These are phyloP conservation scores for Mucor velutinosus DNA, from an alignment of 371 early-diverging fungal species.

Conservation along the genomic window DNA sequence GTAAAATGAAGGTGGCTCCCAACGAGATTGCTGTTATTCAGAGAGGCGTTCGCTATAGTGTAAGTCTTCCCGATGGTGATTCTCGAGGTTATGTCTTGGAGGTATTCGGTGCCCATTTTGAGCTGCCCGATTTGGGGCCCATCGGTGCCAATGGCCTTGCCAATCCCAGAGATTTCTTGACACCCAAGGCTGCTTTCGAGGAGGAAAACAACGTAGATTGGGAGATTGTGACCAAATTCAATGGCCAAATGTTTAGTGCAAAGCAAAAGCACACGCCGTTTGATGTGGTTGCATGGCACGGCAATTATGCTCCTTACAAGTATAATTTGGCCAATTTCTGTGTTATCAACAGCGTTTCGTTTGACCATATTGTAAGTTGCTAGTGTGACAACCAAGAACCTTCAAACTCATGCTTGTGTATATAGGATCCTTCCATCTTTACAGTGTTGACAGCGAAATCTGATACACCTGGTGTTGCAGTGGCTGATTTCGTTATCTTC, in stretches of 20 bases:
- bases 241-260: conserved; percentile 75
- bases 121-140: conserved; percentile 94
- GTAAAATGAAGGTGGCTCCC: conserved; percentile 81
- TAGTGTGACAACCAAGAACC: not conserved
- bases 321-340: conserved; percentile 88
- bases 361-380: conserved; percentile 82
- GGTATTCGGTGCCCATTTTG: conserved; percentile 86
- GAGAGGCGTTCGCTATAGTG: conserved; percentile 86
- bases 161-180: conserved; percentile 91
- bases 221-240: conserved; percentile 82
- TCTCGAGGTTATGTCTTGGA: conserved; percentile 93
- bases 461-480: conserved; percentile 83
- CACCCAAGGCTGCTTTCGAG: conserved; percentile 83
- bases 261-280: conserved; percentile 87
- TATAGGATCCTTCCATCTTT: conserved; percentile 89
- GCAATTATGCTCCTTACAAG: conserved; percentile 96
- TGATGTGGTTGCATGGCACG: conserved; percentile 98
- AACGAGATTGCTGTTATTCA: conserved; percentile 95
- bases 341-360: conserved; percentile 87
- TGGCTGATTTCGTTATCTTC: conserved; percentile 97
- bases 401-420: not conserved
- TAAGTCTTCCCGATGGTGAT: conserved; percentile 80
- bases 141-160: conserved; percentile 97
- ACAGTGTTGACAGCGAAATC: conserved; percentile 94
- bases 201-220: conserved; percentile 60